phyloP scores from a whole-genome alignment of 345 rosid genomes.

The Nephelium lappaceum region DNA sequence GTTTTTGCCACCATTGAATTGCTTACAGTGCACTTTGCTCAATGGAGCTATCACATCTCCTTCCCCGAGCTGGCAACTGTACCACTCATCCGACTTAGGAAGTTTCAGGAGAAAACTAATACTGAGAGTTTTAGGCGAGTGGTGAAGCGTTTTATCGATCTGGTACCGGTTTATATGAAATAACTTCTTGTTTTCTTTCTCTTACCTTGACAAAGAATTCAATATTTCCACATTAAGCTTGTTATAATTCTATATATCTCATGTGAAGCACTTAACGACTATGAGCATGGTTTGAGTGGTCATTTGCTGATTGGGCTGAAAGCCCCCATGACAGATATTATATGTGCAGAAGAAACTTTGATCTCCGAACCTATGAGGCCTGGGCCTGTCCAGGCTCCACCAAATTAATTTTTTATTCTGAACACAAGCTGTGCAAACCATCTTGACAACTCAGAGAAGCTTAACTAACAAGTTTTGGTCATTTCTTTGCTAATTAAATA shows the following conservation, averaged over 20 bases:
- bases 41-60: constrained; percentile 88
- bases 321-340: not conserved
- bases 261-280: not conserved
- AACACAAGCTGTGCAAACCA: not conserved
- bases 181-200: not conserved
- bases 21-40: constrained; percentile 75
- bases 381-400: not conserved
- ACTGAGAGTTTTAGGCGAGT: constrained; percentile 58
- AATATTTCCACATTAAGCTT: not conserved
- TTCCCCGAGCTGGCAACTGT: constrained; percentile 91
- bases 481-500: not conserved
- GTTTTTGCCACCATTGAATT: constrained; percentile 67
- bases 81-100: constrained; percentile 66
- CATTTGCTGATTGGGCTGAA: not conserved
- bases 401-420: not conserved
- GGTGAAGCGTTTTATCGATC: constrained; percentile 75
- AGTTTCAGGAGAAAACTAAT: constrained; percentile 58
- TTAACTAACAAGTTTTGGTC: not conserved
- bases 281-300: not conserved
- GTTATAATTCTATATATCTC: not conserved
- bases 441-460: not conserved
- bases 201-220: not conserved
- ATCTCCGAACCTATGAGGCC: not conserved
- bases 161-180: constrained; percentile 45
- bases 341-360: not conserved